A percentile compares a stretch with the other conserved stretches of the same genome.
Evolutionary conservation across 2,329 filamentous ascomycete species (phyloP).

Genomic region (Phoma sp.): DNA sequence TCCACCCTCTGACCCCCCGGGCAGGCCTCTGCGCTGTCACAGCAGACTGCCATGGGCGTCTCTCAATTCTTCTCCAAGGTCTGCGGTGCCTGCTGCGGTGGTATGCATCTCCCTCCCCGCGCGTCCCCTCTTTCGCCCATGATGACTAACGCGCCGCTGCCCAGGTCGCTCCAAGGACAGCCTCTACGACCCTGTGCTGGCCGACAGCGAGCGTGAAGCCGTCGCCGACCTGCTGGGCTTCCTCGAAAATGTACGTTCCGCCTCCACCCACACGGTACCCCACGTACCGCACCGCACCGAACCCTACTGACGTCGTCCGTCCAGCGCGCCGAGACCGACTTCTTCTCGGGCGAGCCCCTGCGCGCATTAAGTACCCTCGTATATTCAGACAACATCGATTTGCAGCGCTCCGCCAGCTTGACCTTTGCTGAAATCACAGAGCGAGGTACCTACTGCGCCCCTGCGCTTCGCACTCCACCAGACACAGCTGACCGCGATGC

Average conservation of each 20-base stretch:
- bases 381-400: conserved; percentile 97
- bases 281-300: neutral
- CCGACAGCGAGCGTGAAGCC: conserved; percentile 95
- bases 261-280: neutral
- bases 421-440: conserved; percentile 99
- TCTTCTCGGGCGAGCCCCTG: conserved; percentile 95
- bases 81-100: conserved; percentile 48
- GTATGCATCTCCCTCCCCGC: conserved; percentile 30
- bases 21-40: conserved; percentile 24
- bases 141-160: conserved; percentile 25
- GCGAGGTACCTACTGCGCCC: conserved; percentile 68
- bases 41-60: conserved; percentile 45
- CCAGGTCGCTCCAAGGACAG: conserved; percentile 56
- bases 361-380: conserved; percentile 93
- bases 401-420: conserved; percentile 95
- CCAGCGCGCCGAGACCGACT: conserved; percentile 94
- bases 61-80: conserved; percentile 46
- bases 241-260: conserved; percentile 80
- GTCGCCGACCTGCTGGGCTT: conserved; percentile 95
- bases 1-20: conserved; percentile 1
- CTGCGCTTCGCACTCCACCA: conserved; percentile 1
- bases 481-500: conserved; percentile 23
- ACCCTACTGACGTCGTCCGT: conserved; percentile 40
- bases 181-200: conserved; percentile 69
- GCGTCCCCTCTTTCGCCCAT: neutral